Evolutionary conservation across 371 early-diverging fungal species (phyloP).

Genomic region (Mucor saturninus): DNA sequence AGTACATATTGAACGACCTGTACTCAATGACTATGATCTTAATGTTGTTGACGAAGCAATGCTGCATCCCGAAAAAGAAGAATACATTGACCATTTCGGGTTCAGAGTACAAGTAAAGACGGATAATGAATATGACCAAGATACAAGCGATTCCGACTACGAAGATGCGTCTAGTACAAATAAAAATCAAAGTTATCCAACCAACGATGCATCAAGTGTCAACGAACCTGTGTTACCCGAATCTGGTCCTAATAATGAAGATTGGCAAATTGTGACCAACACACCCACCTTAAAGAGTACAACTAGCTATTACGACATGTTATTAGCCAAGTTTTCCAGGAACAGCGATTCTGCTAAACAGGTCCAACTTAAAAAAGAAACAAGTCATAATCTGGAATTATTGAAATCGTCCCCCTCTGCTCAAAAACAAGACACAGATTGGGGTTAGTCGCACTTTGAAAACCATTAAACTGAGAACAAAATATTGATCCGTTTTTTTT

Average conservation of each 20-base stretch:
- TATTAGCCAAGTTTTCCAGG: slow-evolving; percentile 41
- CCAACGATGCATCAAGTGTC: background rate
- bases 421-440: slow-evolving; percentile 32
- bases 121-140: slow-evolving; percentile 34
- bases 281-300: background rate
- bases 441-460: slow-evolving; percentile 32
- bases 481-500: background rate
- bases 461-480: background rate
- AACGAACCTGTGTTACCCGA: slow-evolving; percentile 1
- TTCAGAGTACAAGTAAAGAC: slow-evolving; percentile 50
- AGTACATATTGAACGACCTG: background rate
- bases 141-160: slow-evolving; percentile 15
- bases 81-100: slow-evolving; percentile 52
- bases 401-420: slow-evolving; percentile 21
- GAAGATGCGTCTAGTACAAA: slow-evolving; percentile 9
- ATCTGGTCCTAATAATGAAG: slow-evolving; percentile 8
- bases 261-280: slow-evolving; percentile 24
- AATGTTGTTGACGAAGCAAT: slow-evolving; percentile 52
- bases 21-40: slow-evolving; percentile 35
- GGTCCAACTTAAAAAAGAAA: slow-evolving; percentile 36
- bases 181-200: background rate
- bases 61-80: slow-evolving; percentile 40
- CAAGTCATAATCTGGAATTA: slow-evolving; percentile 24
- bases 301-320: slow-evolving; percentile 39
- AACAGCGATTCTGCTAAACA: slow-evolving; percentile 35